Evolutionary conservation across 208 protist species (phyloP), one percentile per base, ranked within the genome.

Genomic region (Trypanosoma mega): DNA sequence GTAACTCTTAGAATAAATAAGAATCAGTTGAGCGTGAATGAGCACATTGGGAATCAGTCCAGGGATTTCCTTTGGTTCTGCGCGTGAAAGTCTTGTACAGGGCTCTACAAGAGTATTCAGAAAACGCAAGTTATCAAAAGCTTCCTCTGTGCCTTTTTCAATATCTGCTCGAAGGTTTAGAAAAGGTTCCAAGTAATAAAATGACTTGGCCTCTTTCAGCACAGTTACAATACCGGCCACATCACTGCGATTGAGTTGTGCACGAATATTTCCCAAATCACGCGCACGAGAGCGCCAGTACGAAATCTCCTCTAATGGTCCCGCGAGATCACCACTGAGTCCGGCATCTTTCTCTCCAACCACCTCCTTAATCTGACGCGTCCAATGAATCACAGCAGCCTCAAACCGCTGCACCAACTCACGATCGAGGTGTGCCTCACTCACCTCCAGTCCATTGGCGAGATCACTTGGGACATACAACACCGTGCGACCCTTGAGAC

Each of bases 331-430:
- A 21, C 64, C 63, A 27, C 77, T 76, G 33, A 74, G 52, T 20
- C 74, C 60, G 0, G 67, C 77, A 63, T 97, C 87, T 58, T 93
- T 82, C 45, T 97, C 91, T 20, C 82, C 92, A 34, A 99, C 80
- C 8, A 99, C 97, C 54, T 98, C 94, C 68, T 98, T 98, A 73
- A 99, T 98, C 82, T 99, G 98, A 34, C 96, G 82, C 11, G 98
- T 99, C 98, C 98, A 99, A 82, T 99, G 98, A 56, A 99, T 99
- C 14, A 98, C 89, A 0, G 96, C 97, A 0, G 94, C 83, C 75
- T 99, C 96, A 64, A 98, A 97, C 41, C 96, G 87, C 80, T 98
- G 97, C 20, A 99, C 91, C 1, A 99, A 76, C 65, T 98, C 96
- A 50, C 97, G 93, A 58, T 98, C 87, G 2, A 75, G 70, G 48